Percentiles rank a stretch among this genome's conserved stretches.
These are phyloP conservation scores for Lindgomyces ingoldianus DNA, from an alignment of 495 filamentous ascomycete genomes.

Conservation along the genomic window DNA sequence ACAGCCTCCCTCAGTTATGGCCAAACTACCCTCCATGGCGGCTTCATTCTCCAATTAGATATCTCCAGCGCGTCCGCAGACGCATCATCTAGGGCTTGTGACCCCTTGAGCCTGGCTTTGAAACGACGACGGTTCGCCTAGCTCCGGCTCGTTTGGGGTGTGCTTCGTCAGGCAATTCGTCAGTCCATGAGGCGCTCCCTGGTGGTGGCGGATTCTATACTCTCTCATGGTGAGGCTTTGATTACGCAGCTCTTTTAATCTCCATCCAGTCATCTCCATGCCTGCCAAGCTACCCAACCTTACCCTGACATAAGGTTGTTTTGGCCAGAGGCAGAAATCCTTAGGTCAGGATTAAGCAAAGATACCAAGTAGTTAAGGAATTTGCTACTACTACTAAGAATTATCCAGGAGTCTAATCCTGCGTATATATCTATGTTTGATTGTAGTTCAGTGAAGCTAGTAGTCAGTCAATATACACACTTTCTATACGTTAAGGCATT, in stretches of 20 bases:
- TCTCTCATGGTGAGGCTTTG: slow-evolving; percentile 28
- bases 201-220: slow-evolving; percentile 17
- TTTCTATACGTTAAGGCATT: no score
- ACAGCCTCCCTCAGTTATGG: slow-evolving; percentile 18
- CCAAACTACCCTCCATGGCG: no score
- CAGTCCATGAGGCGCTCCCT: slow-evolving; percentile 22
- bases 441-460: no score
- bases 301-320: no score
- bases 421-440: no score
- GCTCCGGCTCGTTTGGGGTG: slow-evolving; percentile 20
- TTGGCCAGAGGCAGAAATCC: slow-evolving; percentile 10
- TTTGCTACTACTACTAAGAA: no score
- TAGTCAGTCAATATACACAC: no score
- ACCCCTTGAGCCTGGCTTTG: slow-evolving; percentile 28
- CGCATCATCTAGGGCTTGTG: slow-evolving; percentile 23
- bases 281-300: no score
- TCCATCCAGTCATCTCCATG: slow-evolving; percentile 19
- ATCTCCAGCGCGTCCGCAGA: slow-evolving; percentile 11
- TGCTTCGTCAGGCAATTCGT: slow-evolving; percentile 26
- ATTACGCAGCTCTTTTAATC: slow-evolving; percentile 9
- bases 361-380: slow-evolving; percentile 23
- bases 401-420: no score
- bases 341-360: slow-evolving; percentile 23
- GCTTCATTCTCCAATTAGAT: no score
- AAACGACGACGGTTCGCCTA: slow-evolving; percentile 20